Base-by-base conservation (phyloP, 1,139 yeast genomes). In the Meyerozyma guilliermondii region DNA sequence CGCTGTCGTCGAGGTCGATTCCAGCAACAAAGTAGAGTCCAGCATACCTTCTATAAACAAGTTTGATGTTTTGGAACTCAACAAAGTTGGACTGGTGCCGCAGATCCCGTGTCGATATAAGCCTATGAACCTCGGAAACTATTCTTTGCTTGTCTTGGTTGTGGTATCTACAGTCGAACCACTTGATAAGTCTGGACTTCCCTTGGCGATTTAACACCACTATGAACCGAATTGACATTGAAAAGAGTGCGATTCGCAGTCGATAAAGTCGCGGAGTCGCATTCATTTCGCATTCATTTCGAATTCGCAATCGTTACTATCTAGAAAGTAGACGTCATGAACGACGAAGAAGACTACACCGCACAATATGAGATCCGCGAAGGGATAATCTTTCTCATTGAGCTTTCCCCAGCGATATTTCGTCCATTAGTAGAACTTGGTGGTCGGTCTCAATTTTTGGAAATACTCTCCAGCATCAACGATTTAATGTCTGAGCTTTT, bases 181-280 rank as follows among this genome's bases (percentile, higher is more conserved):
- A 91, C 60, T 88, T 85, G 17, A 88, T 83, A 20, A 92, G 68
- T 46, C 98, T 76, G 31, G 92, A 80, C 54, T 87, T 87, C n/a
- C 98, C 98, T 63, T 89, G 97, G 48, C 96, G 76, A 60, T 91
- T 92, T 58, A 91, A 81, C 40, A 92, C 84, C 39, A 91, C 63
- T 39, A 91, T 71, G 62, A 81, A 91, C 53, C 87, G 91, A 30
- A 87, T 75, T 13, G 87, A 76, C 95, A 87, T 87, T n/a, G 13
- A 26, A 13, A 8, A 29, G 6, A 8, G 10, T 13, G n/a, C 30
- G 30, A 11, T 29, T 29, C 33, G 33, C 33, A 29, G 18, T 29
- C 22, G 22, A 20, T 20, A n/a, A n/a, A n/a, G n/a, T 20, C 22
- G 22, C 22, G n/a, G n/a, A 20, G 22, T 20, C 7, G 22, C 2